Percentiles rank a stretch among this genome's conserved stretches.
These are phyloP conservation scores for Penicillium sp. DNA, from an alignment of 2,329 filamentous ascomycete genomes.

Conservation along the genomic window DNA sequence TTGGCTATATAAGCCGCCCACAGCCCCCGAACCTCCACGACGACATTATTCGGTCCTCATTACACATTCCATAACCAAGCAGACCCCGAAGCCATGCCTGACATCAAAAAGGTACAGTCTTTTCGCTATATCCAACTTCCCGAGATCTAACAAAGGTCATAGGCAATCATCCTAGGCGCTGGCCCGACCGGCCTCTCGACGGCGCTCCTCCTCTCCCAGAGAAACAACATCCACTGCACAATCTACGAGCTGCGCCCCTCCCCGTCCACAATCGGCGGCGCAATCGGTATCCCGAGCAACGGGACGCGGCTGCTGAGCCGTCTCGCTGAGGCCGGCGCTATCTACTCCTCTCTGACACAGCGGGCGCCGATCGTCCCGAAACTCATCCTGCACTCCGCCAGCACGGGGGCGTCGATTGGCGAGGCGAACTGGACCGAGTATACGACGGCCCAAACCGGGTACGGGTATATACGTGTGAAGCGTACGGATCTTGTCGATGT, in stretches of 20 bases:
- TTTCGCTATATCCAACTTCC: too few species aligned
- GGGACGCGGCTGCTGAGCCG: conserved; percentile 34
- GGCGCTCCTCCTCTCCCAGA: conserved; percentile 25
- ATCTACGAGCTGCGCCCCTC: conserved; percentile 37
- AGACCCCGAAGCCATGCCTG: too few species aligned
- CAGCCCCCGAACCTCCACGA: too few species aligned
- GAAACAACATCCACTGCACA: conserved; percentile 22
- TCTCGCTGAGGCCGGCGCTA: conserved; percentile 20
- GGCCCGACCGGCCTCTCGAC: conserved; percentile 28
- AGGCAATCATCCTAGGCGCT: conserved; percentile 30
- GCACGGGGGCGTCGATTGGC: neutral
- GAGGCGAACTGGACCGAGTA: neutral
- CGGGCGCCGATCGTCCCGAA: conserved; percentile 16
- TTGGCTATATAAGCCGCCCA: too few species aligned
- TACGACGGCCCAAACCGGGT: conserved; percentile 24
- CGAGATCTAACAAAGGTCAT: neutral
- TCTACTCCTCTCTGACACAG: conserved; percentile 22
- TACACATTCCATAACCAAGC: too few species aligned
- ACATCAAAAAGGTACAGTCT: too few species aligned
- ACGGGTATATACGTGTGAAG: conserved; percentile 33
- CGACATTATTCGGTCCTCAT: too few species aligned
- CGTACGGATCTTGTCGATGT: conserved; percentile 34
- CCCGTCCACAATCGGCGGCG: conserved; percentile 38
- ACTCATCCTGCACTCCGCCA: neutral
- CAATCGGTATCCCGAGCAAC: conserved; percentile 36